phyloP scores from a whole-genome alignment of 345 rosid species.

The Populus nigra region DNA sequence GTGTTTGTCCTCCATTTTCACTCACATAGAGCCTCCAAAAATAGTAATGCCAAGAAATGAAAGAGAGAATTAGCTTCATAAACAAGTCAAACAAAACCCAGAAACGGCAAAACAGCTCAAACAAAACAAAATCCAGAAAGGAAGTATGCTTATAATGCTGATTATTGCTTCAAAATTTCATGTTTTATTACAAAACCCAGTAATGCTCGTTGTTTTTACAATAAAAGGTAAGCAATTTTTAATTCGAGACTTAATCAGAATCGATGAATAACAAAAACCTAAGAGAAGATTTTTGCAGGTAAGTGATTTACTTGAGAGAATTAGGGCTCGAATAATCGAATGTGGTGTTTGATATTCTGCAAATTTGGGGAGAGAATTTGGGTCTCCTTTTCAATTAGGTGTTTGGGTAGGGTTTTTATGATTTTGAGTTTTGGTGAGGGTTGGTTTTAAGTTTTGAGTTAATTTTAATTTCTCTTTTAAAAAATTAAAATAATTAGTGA shows the following conservation, averaged over 20 bases:
- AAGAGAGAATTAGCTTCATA: neutral
- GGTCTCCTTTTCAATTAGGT: neutral
- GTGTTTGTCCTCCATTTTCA: constrained; percentile 44
- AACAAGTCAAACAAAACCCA: neutral
- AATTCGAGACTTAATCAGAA: neutral
- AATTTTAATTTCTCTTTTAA: neutral
- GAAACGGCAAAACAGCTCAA: neutral
- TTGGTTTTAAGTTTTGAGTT: neutral
- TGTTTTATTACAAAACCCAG: neutral
- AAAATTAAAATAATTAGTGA: neutral
- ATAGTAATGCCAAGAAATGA: neutral
- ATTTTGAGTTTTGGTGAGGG: neutral
- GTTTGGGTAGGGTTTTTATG: neutral
- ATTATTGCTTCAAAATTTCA: neutral
- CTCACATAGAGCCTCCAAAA: neutral
- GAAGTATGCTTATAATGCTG: neutral
- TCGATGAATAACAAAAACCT: neutral
- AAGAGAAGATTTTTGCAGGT: neutral
- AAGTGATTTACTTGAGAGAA: neutral
- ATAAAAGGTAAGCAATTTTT: neutral
- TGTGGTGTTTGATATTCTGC: neutral
- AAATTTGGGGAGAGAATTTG: neutral
- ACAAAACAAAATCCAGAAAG: neutral
- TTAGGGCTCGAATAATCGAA: neutral
- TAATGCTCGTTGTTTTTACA: neutral